Evolutionary conservation across 352 stramenopile species (phyloP).

Genomic region (Phytopythium delawarense): DNA sequence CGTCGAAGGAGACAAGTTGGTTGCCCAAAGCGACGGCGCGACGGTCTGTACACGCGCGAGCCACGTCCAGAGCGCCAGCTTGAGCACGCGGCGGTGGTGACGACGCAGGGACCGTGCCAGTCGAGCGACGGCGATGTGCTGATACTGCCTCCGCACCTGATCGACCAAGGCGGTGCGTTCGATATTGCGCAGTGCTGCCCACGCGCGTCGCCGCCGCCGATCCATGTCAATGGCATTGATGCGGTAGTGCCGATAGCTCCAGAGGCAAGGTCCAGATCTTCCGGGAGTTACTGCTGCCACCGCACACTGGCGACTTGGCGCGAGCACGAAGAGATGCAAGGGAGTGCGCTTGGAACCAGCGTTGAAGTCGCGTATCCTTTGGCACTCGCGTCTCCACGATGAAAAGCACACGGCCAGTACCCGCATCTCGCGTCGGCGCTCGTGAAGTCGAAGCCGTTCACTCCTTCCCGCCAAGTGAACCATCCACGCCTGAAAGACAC

Average conservation of each 20-base stretch:
- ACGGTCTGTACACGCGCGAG: constrained; percentile 25
- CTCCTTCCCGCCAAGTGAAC: background rate
- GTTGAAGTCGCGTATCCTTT: background rate
- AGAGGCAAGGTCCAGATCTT: background rate
- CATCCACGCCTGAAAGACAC: background rate
- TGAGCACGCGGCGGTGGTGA: constrained; percentile 17
- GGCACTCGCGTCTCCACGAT: constrained; percentile 9
- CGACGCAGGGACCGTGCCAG: constrained; percentile 23
- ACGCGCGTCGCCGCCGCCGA: background rate
- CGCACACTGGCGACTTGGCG: background rate
- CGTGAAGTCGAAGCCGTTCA: background rate
- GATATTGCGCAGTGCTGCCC: background rate
- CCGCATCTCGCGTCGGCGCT: background rate
- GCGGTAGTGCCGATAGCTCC: background rate
- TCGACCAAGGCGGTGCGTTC: background rate
- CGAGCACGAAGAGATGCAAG: constrained; percentile 7
- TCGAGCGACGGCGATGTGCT: constrained; percentile 4
- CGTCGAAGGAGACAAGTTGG: background rate
- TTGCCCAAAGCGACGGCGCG: constrained; percentile 15
- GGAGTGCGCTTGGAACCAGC: background rate
- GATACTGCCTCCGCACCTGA: background rate
- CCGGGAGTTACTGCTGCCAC: background rate
- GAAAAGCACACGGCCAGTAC: constrained; percentile 10
- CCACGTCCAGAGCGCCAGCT: constrained; percentile 46
- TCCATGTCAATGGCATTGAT: background rate